Base-by-base conservation (phyloP, 352 stramenopile species). In the Phytophthora pinifolia region DNA sequence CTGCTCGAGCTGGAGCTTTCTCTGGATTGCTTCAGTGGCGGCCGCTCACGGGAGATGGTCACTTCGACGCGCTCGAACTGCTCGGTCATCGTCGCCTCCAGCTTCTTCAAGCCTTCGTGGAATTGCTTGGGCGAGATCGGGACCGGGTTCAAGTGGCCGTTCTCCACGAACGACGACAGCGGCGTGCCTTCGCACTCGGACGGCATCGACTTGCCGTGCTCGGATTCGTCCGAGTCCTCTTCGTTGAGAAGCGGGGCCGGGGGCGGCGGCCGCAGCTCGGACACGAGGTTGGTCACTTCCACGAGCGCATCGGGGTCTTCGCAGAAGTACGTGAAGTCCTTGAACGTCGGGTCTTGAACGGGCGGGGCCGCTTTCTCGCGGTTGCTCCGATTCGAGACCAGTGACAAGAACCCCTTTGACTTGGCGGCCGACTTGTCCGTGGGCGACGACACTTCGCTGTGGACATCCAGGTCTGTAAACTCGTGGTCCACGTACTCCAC, bases 281-380 rank as follows among this genome's bases (percentile, higher is more conserved):
- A 86, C 7, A 93, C 86, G 17, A 95, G 56, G 36, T 92, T 79
- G 0, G 70, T 84, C 13, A 93, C 86, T 50, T 91, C 83, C 14
- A 95, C 86, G 7, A 95, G 76, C 20, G 83, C 70, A 46, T 95
- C 85, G 0, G 86, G 86, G 54, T 95, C 81, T 79, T 95, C 83
- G 36, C 86, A 95, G 27, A 88, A 95, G 65, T 95, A 95, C 2
- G 86, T 95, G 30, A 95, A 95, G 49, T 95, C 86, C 67, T 95
- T 95, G 39, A 95, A 95, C 2, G 86, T 94, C 6, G 86, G 86
- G 37, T 95, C 86, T 50, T 95, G 86, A 43, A 89, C 76, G 0
- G 83, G 83, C n/a, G 82, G 76, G 7, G 83, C 76, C 32, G 78
- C 49, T 55, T 95, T 95, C 14, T 74, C 65, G 17, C 79, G 78